These are phyloP conservation scores for Mariannaea sp. DNA, from an alignment of 2,329 filamentous ascomycete genomes.

Conservation along the genomic window DNA sequence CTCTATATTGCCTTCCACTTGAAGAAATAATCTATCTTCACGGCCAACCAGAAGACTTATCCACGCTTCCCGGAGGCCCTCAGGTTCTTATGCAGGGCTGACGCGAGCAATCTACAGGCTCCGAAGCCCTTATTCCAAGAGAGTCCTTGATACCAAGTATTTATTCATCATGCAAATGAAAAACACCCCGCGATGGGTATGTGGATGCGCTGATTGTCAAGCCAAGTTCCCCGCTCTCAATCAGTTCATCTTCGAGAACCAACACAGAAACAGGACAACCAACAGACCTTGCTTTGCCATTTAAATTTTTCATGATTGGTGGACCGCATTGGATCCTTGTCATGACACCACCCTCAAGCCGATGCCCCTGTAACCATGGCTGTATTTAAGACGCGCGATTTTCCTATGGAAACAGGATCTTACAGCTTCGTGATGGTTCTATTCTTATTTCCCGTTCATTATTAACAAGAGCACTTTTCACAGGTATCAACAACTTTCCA, in stretches of 20 bases:
- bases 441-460: neutral
- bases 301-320: neutral
- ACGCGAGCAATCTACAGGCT: too few species aligned
- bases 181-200: too few species aligned
- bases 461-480: neutral
- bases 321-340: neutral
- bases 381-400: neutral
- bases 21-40: too few species aligned
- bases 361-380: neutral
- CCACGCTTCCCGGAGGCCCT: too few species aligned
- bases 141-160: too few species aligned
- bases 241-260: neutral
- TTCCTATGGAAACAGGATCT: neutral
- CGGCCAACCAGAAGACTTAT: too few species aligned
- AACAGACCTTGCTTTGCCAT: neutral
- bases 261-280: neutral
- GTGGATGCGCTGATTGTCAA: too few species aligned
- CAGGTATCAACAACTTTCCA: too few species aligned
- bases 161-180: too few species aligned
- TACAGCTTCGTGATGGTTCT: neutral
- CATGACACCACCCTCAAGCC: neutral
- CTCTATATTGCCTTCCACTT: too few species aligned
- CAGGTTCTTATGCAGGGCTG: too few species aligned
- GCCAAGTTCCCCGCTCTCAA: constrained; percentile 2
- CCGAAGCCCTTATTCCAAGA: too few species aligned